Percentiles rank a stretch among this genome's conserved stretches.
Conservation (phyloP, 345 rosid genomes). For the Microcos paniculata region DNA sequence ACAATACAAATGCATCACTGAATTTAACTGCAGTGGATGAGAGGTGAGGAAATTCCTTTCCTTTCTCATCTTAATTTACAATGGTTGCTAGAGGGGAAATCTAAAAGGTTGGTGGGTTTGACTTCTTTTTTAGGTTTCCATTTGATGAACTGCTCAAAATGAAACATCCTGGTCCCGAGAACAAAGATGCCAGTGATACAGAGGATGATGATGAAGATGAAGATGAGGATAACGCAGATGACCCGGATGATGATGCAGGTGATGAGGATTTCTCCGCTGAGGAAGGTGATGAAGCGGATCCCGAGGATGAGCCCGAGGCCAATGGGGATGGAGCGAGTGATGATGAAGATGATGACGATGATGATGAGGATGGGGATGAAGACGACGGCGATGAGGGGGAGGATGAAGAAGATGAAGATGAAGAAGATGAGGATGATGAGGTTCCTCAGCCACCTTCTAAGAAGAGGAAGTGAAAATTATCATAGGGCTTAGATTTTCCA, state of each 20-base stretch:
- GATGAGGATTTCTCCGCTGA: conserved; percentile 59
- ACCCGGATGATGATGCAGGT: conserved; percentile 33
- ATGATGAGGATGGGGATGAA: conserved; percentile 33
- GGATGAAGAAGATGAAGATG: conserved; percentile 35
- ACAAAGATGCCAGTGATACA: conserved; percentile 54
- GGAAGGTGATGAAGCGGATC: conserved; percentile 55
- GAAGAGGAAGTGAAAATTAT: conserved; percentile 53
- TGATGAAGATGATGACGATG: conserved; percentile 49
- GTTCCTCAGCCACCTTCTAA: conserved; percentile 60
- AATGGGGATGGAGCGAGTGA: conserved; percentile 55
- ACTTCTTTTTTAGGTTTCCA: conserved; percentile 36
- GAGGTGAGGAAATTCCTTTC: conserved; percentile 28
- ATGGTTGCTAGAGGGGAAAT: not conserved
- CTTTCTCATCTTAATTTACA: not conserved
- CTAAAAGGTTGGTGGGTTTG: not conserved
- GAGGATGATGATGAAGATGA: conserved; percentile 50
- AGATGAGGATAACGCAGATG: conserved; percentile 39
- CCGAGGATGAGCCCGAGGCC: conserved; percentile 56
- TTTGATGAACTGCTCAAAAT: conserved; percentile 39
- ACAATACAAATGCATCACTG: conserved; percentile 22
- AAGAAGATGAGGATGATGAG: conserved; percentile 50
- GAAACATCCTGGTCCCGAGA: conserved; percentile 37
- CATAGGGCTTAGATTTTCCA: not conserved
- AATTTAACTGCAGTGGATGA: conserved; percentile 30
- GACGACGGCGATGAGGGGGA: conserved; percentile 34